Evolutionary conservation across 1,139 yeast species (phyloP), one percentile per base, ranked within the genome.

Genomic region (Geotrichum siamense): DNA sequence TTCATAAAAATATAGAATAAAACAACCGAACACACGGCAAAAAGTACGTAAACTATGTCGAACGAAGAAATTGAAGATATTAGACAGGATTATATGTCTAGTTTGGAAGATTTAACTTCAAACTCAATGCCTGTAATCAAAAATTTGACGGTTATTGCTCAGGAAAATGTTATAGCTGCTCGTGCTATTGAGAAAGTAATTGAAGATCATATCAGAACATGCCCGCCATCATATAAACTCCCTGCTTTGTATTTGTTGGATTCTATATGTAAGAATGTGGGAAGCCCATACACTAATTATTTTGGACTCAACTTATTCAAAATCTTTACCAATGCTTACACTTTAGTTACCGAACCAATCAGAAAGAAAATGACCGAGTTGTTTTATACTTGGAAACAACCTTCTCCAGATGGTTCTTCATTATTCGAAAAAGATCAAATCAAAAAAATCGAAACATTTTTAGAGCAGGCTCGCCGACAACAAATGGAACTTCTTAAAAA

Each of bases 241-340:
- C 91, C 76, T 56, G 79, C 93, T 3, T 71, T 91, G 53, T 91
- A 89, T 60, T 71, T 89, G 40, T 66, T 91, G 47, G 98, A 91
- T 62, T 87, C 96, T n/a, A 82, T 91, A 38, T 83, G 94, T 64
- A 91, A 91, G 63, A 84, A 81, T 55, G 81, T 86, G 19, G 96
- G 96, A 5, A 75, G 79, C 49, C 96, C 97, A 1, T 91, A 89
- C 60, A 84, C 87, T 28, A 71, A 78, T 9, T 64, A 82, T 48
- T 78, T 89, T 59, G 82, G 87, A 4, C 57, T 75, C 67, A 80
- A 79, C 42, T 68, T 86, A 34, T 80, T 72, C 64, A 75, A 71
- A 54, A 67, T 84, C 2, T 91, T 82, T 62, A 78, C 85, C 21
- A 80, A 78, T 51, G 81, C 89, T 2, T 93, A 85, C 59, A 75